phyloP scores from a whole-genome alignment of 257 asterid species.

The Thymus mandschuricus region DNA sequence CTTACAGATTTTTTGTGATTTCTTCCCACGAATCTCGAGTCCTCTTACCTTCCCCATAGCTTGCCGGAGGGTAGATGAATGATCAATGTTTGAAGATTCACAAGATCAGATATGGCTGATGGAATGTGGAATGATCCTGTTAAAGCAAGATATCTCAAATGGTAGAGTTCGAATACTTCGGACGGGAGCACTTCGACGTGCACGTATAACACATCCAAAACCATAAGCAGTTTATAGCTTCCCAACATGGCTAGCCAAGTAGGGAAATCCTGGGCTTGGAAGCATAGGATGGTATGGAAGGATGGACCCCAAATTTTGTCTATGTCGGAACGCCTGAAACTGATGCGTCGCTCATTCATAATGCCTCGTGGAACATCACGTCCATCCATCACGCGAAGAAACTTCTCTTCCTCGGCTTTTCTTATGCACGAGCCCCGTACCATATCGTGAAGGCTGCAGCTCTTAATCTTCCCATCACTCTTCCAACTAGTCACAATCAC shows the following conservation, averaged over 20 bases:
- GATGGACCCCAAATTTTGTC: neutral
- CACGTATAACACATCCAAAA: neutral
- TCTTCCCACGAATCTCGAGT: neutral
- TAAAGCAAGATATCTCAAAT: conserved; percentile 1
- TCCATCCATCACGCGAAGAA: neutral
- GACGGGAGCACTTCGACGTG: neutral
- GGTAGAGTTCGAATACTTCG: neutral
- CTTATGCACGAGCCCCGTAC: conserved; percentile 8
- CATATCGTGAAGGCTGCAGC: neutral
- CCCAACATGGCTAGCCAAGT: neutral
- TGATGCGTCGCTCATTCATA: neutral
- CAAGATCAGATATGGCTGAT: neutral
- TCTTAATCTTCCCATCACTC: neutral
- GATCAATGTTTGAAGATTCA: conserved; percentile 1
- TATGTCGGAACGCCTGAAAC: neutral
- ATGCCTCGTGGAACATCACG: neutral
- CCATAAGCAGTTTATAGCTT: neutral
- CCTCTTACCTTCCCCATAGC: neutral
- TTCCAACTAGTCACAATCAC: neutral
- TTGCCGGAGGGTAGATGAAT: neutral
- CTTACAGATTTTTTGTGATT: too few relatives aligned
- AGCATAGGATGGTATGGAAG: neutral
- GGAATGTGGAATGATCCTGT: neutral
- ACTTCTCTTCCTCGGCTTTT: conserved; percentile 22
- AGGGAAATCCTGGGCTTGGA: neutral